A percentile compares a stretch with the other conserved stretches of the same genome.
phyloP scores from a whole-genome alignment of 164 flowering plant genomes.

The Paratinospora sagittata region DNA sequence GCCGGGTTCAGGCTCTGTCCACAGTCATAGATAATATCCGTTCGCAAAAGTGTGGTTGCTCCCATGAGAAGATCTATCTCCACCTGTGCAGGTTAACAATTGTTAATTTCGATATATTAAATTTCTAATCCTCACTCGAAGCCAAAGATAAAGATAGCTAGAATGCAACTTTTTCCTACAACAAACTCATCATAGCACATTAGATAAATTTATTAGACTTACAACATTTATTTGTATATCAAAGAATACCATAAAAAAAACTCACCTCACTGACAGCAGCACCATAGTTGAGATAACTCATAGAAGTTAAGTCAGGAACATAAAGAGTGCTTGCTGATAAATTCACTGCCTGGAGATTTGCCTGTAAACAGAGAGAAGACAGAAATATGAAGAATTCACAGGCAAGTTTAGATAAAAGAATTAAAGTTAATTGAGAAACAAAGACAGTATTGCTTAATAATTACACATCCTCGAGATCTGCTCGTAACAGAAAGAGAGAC shows the following conservation, averaged over 20 bases:
- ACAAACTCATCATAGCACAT: background rate
- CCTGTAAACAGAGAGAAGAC: slow-evolving; percentile 37
- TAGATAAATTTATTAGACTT: background rate
- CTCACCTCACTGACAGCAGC: slow-evolving; percentile 73
- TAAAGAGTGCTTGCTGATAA: slow-evolving; percentile 45
- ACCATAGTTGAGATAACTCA: slow-evolving; percentile 54
- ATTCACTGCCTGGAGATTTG: slow-evolving; percentile 37
- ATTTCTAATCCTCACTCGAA: background rate
- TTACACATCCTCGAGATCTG: too few species aligned
- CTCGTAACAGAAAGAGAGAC: too few species aligned
- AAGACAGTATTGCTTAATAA: too few species aligned
- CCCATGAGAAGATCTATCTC: slow-evolving; percentile 84
- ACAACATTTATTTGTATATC: background rate
- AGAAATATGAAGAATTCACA: background rate
- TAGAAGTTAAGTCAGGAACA: slow-evolving; percentile 37
- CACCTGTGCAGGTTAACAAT: slow-evolving; percentile 39
- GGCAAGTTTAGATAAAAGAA: too few species aligned
- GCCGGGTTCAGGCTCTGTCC: slow-evolving; percentile 96
- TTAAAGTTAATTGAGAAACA: too few species aligned
- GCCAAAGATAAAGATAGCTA: background rate
- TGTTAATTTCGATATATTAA: background rate
- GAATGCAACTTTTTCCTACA: background rate
- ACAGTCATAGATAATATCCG: slow-evolving; percentile 84
- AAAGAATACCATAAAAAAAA: background rate
- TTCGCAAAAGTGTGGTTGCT: slow-evolving; percentile 55